These are phyloP conservation scores for Testicularia cyperi DNA, from an alignment of 1,284 basidiomycete genomes.

Conservation along the genomic window DNA sequence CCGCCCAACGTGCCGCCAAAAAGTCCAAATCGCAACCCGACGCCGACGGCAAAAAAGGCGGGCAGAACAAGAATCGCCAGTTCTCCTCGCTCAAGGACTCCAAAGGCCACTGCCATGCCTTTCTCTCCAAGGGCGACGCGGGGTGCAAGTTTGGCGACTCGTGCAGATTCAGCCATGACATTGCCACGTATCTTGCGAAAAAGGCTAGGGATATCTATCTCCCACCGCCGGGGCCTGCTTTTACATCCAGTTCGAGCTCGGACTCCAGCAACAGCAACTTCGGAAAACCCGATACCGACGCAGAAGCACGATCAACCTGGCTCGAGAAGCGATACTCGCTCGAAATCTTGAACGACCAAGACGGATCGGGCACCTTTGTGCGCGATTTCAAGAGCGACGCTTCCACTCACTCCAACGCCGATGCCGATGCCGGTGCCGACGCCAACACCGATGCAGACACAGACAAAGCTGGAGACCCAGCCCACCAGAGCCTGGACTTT, in stretches of 20 bases:
- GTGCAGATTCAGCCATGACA: constrained; percentile 80
- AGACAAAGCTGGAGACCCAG: constrained; percentile 37
- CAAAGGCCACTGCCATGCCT: constrained; percentile 18
- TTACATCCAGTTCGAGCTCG: constrained; percentile 16
- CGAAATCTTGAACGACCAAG: constrained; percentile 1
- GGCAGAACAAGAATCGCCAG: constrained; percentile 43
- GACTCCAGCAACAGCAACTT: too few species aligned
- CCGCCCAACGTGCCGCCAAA: constrained; percentile 15
- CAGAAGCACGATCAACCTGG: constrained; percentile 14
- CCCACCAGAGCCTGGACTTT: constrained; percentile 65
- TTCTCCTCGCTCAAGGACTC: constrained; percentile 24
- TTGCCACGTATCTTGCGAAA: constrained; percentile 72
- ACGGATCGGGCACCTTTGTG: background rate
- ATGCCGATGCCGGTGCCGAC: too few species aligned
- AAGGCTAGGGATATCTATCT: constrained; percentile 74
- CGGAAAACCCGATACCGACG: constrained; percentile 2
- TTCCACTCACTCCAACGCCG: background rate
- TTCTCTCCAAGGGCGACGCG: constrained; percentile 13
- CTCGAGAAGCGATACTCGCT: constrained; percentile 36
- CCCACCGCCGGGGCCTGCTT: too few species aligned
- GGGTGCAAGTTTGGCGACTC: constrained; percentile 26
- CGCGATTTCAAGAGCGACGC: background rate
- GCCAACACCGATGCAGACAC: too few species aligned
- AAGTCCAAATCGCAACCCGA: constrained; percentile 5
- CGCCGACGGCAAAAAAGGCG: constrained; percentile 9